Evolutionary conservation across 2,329 filamentous ascomycete genomes (phyloP).

Genomic region (Talaromyces marneffei): DNA sequence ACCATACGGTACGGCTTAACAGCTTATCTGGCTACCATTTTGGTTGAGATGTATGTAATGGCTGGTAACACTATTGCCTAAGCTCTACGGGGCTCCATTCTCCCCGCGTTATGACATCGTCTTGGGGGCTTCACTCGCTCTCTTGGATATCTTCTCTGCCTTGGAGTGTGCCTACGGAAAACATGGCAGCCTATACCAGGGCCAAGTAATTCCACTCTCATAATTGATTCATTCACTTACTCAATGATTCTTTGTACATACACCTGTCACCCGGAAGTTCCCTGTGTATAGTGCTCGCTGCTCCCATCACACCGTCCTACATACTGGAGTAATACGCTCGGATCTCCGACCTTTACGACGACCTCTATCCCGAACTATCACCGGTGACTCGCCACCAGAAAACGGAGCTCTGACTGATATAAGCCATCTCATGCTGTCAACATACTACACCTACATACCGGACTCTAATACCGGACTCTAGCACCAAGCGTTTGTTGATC

Average conservation of each 20-base stretch:
- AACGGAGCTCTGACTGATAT: neutral
- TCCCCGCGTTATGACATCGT: slow-evolving; percentile 13
- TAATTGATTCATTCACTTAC: neutral
- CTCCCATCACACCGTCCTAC: neutral
- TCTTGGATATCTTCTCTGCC: neutral
- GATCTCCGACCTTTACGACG: neutral
- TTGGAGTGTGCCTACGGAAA: neutral
- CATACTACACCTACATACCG: neutral
- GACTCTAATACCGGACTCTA: neutral
- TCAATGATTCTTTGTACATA: neutral
- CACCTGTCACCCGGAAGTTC: neutral
- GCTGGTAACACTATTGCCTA: slow-evolving; percentile 13
- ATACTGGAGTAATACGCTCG: neutral
- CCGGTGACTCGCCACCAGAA: neutral
- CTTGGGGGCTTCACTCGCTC: neutral
- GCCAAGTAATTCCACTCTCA: neutral
- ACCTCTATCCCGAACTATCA: neutral
- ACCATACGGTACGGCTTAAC: neutral
- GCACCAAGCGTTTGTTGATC: neutral
- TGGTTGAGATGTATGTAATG: neutral
- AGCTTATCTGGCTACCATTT: neutral
- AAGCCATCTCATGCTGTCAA: neutral
- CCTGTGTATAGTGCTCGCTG: neutral
- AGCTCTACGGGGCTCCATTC: neutral
- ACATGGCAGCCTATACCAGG: neutral